Evolutionary conservation across 768 basidiomycete species (phyloP), one percentile per base, ranked within the genome.

Genomic region (Kwoniella sp.): DNA sequence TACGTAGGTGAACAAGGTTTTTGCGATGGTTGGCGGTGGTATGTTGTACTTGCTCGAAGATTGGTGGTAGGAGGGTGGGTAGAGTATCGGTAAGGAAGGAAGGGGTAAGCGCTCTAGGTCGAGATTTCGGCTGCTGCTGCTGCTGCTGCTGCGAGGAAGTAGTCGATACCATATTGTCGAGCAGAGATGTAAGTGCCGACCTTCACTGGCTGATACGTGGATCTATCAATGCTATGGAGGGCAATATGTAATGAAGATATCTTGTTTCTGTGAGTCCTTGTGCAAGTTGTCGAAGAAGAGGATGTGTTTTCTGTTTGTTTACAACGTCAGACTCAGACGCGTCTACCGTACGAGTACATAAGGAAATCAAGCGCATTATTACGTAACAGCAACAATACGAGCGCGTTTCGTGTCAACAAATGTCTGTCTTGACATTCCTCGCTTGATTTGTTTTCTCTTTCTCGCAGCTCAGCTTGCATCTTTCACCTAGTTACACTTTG

Each of bases 11-110:
- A 46, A 91, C 88, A 55, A 88, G 82, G 80, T 96, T 95, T 83
- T 96, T 96, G 65, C 88, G 87, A 79, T 97, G 93, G 77, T 91
- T 92, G 9, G 90, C 87, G 15, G 83, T 79, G 0, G 88, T 86
- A 7, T 77, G 81, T 77, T 93, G 91, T 0, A 84, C 89, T 80
- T 95, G 90, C 27, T 89, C 86, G 65, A 94, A 90, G 48, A 92
- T 90, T 33, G 84, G 86, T 21, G 86, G 84, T 21, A 90, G 70
- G 15, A 71, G 55, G 4, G 60, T 36, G 24, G 79, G 75, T 13
- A 80, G 60, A 2, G 69, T 63, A 3, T 74, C 69, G n/a, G 65
- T 67, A 8, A 80, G 68, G 52, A 68, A 74, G 7, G 74, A 65
- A 8, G 51, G 37, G 8, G 69, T 60, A 6, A 65, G 22, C n/a